These are phyloP conservation scores for Glycyrrhiza uralensis DNA, from an alignment of 306 rosid genomes.

Conservation along the genomic window DNA sequence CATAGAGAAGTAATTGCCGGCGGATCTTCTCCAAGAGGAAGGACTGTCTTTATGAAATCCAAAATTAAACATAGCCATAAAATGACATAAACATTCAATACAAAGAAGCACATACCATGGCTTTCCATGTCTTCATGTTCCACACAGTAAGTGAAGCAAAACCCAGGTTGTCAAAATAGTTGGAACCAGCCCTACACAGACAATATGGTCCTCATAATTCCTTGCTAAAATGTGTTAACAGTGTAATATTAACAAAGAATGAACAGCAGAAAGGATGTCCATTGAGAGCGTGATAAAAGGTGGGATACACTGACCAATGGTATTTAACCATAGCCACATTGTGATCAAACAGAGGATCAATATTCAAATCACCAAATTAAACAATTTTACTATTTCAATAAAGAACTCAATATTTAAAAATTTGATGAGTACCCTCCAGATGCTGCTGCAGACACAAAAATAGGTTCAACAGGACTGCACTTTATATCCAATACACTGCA, in stretches of 20 bases:
- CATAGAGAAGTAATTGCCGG: conserved; percentile 95
- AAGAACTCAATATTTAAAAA: conserved; percentile 1
- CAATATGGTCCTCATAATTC: conserved; percentile 13
- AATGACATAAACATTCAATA: conserved; percentile 20
- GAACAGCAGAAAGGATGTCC: conserved; percentile 9
- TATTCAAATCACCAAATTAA: conserved; percentile 2
- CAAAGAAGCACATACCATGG: conserved; percentile 70
- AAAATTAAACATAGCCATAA: conserved; percentile 45
- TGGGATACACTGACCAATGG: background rate
- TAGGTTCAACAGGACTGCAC: conserved; percentile 95
- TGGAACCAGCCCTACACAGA: conserved; percentile 60
- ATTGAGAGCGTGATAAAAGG: conserved; percentile 6
- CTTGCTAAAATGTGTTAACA: conserved; percentile 12
- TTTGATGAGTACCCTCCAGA: conserved; percentile 67
- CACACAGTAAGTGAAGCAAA: conserved; percentile 87
- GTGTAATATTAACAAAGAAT: background rate
- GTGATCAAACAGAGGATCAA: background rate
- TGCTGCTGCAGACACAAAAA: conserved; percentile 94
- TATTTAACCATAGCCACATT: background rate
- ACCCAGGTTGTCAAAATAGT: conserved; percentile 58
- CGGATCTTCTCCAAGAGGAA: conserved; percentile 97
- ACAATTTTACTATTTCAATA: background rate
- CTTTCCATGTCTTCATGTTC: conserved; percentile 97
- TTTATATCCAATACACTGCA: conserved; percentile 90
- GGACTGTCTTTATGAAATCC: conserved; percentile 84